A percentile compares a stretch with the other conserved stretches of the same genome.
Conservation (phyloP, 2,329 filamentous ascomycete genomes). For the Huntiella decipiens region DNA sequence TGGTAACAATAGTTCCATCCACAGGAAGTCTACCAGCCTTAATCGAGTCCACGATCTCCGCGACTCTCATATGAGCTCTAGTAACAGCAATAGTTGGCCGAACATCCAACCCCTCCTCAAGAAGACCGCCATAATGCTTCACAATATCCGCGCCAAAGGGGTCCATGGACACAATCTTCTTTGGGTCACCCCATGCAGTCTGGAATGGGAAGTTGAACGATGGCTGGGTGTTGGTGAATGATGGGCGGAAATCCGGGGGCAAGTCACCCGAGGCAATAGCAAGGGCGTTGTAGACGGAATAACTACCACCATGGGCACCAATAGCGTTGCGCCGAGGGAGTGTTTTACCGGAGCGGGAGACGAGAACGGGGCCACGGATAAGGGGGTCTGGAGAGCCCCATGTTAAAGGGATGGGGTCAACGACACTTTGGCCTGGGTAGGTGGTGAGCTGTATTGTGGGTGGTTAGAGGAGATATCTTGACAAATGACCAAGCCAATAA, state of each 20-base stretch:
- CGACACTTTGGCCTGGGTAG: conserved; percentile 15
- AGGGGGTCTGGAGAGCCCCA: conserved; percentile 13
- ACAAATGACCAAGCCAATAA: not conserved
- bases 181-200: conserved; percentile 69
- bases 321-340: conserved; percentile 14
- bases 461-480: not conserved
- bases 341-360: conserved; percentile 13
- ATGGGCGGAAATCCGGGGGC: conserved; percentile 44
- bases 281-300: conserved; percentile 87
- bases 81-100: conserved; percentile 83
- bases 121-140: conserved; percentile 4
- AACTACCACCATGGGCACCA: conserved; percentile 51
- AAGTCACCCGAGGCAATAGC: conserved; percentile 84
- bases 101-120: conserved; percentile 31
- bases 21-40: conserved; percentile 51
- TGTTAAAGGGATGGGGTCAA: conserved; percentile 13
- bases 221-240: conserved; percentile 64
- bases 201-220: conserved; percentile 80
- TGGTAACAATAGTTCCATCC: conserved; percentile 82
- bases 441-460: conserved; percentile 12
- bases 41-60: conserved; percentile 82
- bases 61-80: conserved; percentile 81
- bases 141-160: conserved; percentile 55
- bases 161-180: conserved; percentile 97
- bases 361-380: conserved; percentile 14